phyloP scores from a whole-genome alignment of 2,329 filamentous ascomycete genomes.

The Diaporthe citriasiana region DNA sequence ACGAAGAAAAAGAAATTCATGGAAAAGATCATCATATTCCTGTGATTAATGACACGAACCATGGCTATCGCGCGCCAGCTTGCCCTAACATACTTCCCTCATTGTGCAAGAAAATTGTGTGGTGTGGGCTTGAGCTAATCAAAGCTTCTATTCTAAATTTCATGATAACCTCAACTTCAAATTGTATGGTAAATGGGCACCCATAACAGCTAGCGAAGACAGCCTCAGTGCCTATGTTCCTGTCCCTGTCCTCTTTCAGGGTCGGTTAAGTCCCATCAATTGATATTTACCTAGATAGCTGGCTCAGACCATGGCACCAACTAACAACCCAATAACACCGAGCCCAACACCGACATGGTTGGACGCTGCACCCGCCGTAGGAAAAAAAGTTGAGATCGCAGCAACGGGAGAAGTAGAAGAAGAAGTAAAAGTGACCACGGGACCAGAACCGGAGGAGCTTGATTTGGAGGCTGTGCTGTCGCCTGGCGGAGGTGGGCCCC shows the following conservation, averaged over 20 bases:
- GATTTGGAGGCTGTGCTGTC: neutral
- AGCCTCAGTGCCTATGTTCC: neutral
- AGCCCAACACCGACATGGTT: conserved; percentile 52
- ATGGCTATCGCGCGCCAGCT: neutral
- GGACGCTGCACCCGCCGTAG: conserved; percentile 46
- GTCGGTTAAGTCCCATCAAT: neutral
- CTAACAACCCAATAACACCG: conserved; percentile 56
- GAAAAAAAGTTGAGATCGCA: conserved; percentile 13
- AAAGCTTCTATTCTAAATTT: neutral
- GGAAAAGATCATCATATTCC: neutral
- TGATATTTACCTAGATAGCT: no score
- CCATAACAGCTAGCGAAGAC: neutral
- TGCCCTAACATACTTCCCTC: neutral
- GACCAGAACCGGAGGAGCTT: neutral
- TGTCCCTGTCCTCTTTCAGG: neutral
- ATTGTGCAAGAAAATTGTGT: neutral
- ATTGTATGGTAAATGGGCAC: neutral
- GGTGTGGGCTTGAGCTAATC: neutral
- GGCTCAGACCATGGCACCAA: conserved; percentile 58
- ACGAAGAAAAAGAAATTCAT: neutral
- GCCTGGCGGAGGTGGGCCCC: neutral
- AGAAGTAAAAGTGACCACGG: conserved; percentile 10
- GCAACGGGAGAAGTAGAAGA: conserved; percentile 29
- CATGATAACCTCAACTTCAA: neutral
- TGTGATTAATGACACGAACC: neutral